Evolutionary conservation across 2,329 filamentous ascomycete species (phyloP), one percentile per base, ranked within the genome.

Genomic region (Colletotrichum musicola): DNA sequence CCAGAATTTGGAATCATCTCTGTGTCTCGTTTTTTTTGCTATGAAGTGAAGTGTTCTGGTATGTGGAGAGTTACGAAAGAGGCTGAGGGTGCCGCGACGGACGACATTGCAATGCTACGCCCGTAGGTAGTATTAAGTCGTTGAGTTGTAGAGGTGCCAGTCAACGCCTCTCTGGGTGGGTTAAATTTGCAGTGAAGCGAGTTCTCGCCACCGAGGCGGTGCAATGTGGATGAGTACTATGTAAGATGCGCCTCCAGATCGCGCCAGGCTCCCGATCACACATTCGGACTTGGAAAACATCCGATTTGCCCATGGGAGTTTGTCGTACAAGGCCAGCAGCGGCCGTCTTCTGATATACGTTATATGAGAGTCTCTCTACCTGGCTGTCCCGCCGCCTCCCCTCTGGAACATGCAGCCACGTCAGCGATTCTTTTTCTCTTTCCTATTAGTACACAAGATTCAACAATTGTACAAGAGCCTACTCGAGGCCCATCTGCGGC

Each of bases 401-500:
- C 30, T 10, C 30, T 35, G 30, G 13, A 22, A 13, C 35, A 46
- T 30, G 65, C 42, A 61, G 49, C 50, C 55, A 50, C 44, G 7
- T 22, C 38, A 4, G n/a, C 47, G 18, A n/a, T 18, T 27, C 14
- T 47, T 30, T 38, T 20, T 59, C 18, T 16, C 30, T 27, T 57
- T 50, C 13, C 40, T 68, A 38, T 51, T 68, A 16, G 55, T 65
- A 68, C 62, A 60, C 14, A 9, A 35, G 14, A 55, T 68, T 47
- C 53, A 44, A 35, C 53, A 35, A 68, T 59, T 60, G 35, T 68
- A 68, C 65, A 68, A 22, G 51, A 62, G 64, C 63, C 16, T n/a
- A 4, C 13, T 49, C 12, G 6, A 14, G 20, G 56, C 56, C 49
- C 47, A 20, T 27, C 47, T 40, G 38, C 47, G 7, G 7, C 46